phyloP scores from a whole-genome alignment of 805 yeast genomes.

The Suhomyces sp. region DNA sequence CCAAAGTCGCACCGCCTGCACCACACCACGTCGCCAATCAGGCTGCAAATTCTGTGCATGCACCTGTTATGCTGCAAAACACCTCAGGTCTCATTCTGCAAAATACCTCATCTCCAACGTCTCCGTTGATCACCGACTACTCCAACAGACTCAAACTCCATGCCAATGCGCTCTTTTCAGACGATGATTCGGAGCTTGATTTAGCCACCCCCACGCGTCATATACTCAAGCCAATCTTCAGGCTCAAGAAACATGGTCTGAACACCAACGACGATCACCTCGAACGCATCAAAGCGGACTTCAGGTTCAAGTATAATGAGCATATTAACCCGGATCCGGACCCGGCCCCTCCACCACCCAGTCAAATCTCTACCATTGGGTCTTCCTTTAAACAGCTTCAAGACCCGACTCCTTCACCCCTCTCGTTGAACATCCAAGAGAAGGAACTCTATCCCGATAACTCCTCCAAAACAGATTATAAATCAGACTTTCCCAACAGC shows the following conservation, averaged over 20 bases:
- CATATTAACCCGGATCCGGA: neutral
- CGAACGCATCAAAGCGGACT: constrained; percentile 21
- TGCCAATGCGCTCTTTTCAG: constrained; percentile 20
- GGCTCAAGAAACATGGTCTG: constrained; percentile 7
- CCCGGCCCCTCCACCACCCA: constrained; percentile 3
- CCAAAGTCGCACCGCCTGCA: neutral
- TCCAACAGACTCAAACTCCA: constrained; percentile 3
- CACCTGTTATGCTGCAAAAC: too few relatives aligned
- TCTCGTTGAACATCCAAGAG: constrained; percentile 14
- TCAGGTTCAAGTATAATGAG: constrained; percentile 17
- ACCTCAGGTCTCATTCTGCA: too few relatives aligned
- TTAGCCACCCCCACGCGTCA: constrained; percentile 12
- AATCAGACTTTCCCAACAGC: neutral
- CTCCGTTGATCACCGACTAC: neutral
- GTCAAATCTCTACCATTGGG: neutral
- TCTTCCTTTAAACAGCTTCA: constrained; percentile 8
- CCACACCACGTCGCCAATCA: too few relatives aligned
- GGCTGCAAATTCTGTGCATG: too few relatives aligned
- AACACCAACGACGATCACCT: constrained; percentile 4
- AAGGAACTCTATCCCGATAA: constrained; percentile 1
- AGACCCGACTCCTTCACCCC: constrained; percentile 27
- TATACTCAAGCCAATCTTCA: constrained; percentile 16
- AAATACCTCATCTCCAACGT: too few relatives aligned
- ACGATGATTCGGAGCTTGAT: constrained; percentile 39
- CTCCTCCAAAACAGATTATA: constrained; percentile 1